Evolutionary conservation across 1,284 basidiomycete genomes (phyloP), one percentile per base, ranked within the genome.

Genomic region (Leccinum fuscescens): DNA sequence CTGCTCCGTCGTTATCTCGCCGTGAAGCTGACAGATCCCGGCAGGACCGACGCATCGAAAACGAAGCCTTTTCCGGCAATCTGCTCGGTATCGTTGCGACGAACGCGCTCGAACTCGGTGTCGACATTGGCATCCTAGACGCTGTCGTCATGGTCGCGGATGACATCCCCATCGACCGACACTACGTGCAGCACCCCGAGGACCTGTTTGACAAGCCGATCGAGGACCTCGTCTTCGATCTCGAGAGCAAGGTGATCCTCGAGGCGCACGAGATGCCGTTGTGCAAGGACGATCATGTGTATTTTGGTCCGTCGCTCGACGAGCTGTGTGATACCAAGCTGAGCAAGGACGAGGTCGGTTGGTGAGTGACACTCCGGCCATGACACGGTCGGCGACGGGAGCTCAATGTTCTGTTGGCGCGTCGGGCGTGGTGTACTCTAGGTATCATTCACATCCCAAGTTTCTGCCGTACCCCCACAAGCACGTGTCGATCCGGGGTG

Each of bases 31-130:
- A 72, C 27, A 55, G 6, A 29, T 50, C 22, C 2, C 2, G 48
- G 2, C 66, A 93, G 85, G 93, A 95, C 70, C 85, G 94, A 29
- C 81, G 79, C 64, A 95, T 96, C 54, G 94, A 96, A 71, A 79
- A 85, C 54, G 90, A 95, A 67, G 94, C 94, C 27, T 96, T 95
- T 69, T 86, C 86, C 1, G 93, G 94, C 0, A 82, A 85, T 63
- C 77, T 95, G 11, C 81, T 96, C 0, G 90, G 94, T 6, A 91
- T 96, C 51, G 82, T 96, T n/a, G 92, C 93, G 0, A 96, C 94
- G 0, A 94, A 93, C 62, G 94, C 94, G 0, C 81, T 96, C 12
- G 94, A 96, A 73, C 83, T 96, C 1, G 94, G 94, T 37, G 90
- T 96, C 31, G 94, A 96, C 69, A 96, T 96, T 49, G 94, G 93